phyloP scores from a whole-genome alignment of 345 rosid genomes.

The Cardamine resedifolia region DNA sequence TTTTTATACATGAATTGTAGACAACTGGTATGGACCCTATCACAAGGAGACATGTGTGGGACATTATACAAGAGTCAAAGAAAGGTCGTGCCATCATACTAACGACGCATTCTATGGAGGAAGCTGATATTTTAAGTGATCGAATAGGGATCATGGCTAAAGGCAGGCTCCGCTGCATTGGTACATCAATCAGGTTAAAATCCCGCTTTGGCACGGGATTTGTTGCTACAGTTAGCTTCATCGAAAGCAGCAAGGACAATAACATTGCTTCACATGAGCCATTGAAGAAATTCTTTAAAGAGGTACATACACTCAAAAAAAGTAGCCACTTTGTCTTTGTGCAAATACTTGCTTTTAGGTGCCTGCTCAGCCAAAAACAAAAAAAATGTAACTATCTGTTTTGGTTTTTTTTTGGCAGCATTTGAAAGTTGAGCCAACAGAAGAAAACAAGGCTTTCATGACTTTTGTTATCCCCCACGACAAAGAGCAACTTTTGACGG shows the following conservation, averaged over 20 bases:
- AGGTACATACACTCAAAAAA: conserved; percentile 40
- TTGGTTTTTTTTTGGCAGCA: no score
- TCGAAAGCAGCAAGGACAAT: conserved; percentile 36
- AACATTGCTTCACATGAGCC: conserved; percentile 39
- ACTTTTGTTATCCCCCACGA: conserved; percentile 88
- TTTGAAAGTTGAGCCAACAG: conserved; percentile 60
- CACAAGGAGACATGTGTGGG: conserved; percentile 86
- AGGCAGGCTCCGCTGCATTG: conserved; percentile 84
- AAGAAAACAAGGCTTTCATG: conserved; percentile 70
- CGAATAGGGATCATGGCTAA: conserved; percentile 94
- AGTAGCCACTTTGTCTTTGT: no score
- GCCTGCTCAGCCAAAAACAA: no score
- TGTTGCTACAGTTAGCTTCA: conserved; percentile 68
- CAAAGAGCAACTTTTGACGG: conserved; percentile 63
- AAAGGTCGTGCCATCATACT: conserved; percentile 79
- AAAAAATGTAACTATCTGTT: no score
- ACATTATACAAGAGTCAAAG: conserved; percentile 71
- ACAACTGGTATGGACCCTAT: conserved; percentile 86
- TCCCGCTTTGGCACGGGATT: conserved; percentile 93
- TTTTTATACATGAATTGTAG: conserved; percentile 36
- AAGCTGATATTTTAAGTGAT: conserved; percentile 87
- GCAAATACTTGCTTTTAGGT: not conserved
- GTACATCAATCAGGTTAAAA: conserved; percentile 84
- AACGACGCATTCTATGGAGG: conserved; percentile 97
- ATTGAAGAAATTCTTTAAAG: conserved; percentile 65